Percentiles rank a stretch among this genome's conserved stretches.
Conservation (phyloP, 2,329 filamentous ascomycete genomes). For the Aureobasidium sp. region DNA sequence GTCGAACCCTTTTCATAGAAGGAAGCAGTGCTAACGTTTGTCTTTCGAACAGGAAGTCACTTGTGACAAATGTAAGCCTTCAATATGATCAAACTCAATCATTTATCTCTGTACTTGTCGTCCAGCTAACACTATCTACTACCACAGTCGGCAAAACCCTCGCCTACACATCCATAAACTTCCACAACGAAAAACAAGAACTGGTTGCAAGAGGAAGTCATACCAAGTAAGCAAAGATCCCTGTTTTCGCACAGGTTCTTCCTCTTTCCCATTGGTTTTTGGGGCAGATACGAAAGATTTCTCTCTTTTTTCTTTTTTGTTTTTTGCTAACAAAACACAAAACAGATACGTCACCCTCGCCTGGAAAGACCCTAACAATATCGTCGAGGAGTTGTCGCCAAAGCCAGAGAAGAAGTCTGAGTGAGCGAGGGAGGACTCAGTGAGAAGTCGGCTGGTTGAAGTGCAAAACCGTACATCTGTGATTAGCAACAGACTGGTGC, state of each 20-base stretch:
- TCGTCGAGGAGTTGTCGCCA: conserved; percentile 49
- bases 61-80: conserved; percentile 55
- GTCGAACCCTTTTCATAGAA: background rate
- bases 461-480: background rate
- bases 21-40: background rate
- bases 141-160: conserved; percentile 55
- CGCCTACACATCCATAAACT: conserved; percentile 56
- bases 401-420: conserved; percentile 22
- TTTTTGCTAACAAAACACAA: conserved; percentile 20
- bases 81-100: background rate
- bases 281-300: too few relatives aligned
- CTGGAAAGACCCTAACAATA: conserved; percentile 58
- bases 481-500: background rate
- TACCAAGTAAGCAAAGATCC: conserved; percentile 47
- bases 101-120: rapidly evolving
- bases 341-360: conserved; percentile 49
- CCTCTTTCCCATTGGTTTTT: too few relatives aligned
- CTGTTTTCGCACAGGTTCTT: too few relatives aligned
- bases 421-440: background rate
- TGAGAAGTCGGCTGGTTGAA: background rate
- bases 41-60: conserved; percentile 42
- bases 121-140: background rate
- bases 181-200: conserved; percentile 53
- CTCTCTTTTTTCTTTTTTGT: too few relatives aligned
- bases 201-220: conserved; percentile 60